Conservation (phyloP, 345 rosid species). For the Syzygium aromaticum region DNA sequence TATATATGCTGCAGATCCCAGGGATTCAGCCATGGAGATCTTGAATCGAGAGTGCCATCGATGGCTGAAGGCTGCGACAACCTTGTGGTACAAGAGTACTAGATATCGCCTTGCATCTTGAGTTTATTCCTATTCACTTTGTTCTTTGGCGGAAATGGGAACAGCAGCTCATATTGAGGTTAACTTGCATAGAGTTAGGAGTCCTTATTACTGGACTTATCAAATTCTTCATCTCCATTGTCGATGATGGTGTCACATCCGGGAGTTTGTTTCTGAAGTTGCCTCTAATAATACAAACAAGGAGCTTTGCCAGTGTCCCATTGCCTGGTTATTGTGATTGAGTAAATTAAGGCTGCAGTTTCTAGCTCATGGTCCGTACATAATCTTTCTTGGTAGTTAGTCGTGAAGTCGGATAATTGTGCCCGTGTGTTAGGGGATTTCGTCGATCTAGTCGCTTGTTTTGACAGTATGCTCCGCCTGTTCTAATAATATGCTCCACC, state of each 20-base stretch:
- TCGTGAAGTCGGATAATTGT: neutral
- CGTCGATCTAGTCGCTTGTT: neutral
- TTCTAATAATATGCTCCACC: neutral
- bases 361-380: neutral
- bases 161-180: neutral
- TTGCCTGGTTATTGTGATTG: neutral
- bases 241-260: neutral
- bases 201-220: neutral
- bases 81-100: neutral
- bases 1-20: neutral
- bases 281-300: neutral
- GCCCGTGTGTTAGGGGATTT: neutral
- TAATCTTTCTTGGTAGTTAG: neutral
- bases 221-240: neutral
- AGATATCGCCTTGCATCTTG: neutral
- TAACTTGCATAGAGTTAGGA: neutral
- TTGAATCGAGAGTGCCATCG: neutral
- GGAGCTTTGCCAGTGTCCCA: neutral
- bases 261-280: neutral
- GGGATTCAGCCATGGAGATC: neutral
- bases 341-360: neutral
- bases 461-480: neutral
- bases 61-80: neutral
- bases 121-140: no score
- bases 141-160: no score